Evolutionary conservation across 345 rosid species (phyloP), one percentile per base, ranked within the genome.

Genomic region (Rubroshorea leprosula): DNA sequence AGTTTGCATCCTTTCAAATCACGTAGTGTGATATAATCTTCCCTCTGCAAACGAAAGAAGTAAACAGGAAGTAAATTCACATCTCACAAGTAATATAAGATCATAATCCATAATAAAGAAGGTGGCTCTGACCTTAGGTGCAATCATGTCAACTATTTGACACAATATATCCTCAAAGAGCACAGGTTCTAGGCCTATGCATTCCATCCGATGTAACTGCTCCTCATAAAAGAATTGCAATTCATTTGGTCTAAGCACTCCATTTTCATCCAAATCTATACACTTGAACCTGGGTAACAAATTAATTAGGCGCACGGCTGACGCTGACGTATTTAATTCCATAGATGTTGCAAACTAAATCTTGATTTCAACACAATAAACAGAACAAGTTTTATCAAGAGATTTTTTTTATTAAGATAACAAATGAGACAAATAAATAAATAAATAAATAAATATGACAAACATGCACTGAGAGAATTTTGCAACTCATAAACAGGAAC

Each of bases 121-220:
- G 55, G 49, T 35, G 58, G 57, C 18, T 43, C 58, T 18, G 55
- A 88, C 97, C 96, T 87, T 74, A 35, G 96, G 91, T 48, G 80
- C 80, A 72, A 85, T 80, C 96, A 87, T 90, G 71, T 87, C 96
- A 49, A 90, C 70, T 63, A 90, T 87, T 82, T 85, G 96, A 69
- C 94, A 87, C 18, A 90, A 63, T 39, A 87, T 87, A 70, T 85
- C 89, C 74, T 83, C 91, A 62, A 90, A 87, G 11, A 80, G 78
- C 39, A 85, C 91, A 60, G 88, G 81, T 64, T 85, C 87, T 58
- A 81, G 84, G 58, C 84, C 85, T 77, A 87, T 78, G 81, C 90
- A 85, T 65, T 77, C 84, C 90, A 90, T 81, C 13, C 97, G 87
- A 70, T 81, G 89, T 78, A 81, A 72, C 72, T 90, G 97, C 77